Evolutionary conservation across 345 rosid species (phyloP).

Genomic region (Gossypioides kirkii): DNA sequence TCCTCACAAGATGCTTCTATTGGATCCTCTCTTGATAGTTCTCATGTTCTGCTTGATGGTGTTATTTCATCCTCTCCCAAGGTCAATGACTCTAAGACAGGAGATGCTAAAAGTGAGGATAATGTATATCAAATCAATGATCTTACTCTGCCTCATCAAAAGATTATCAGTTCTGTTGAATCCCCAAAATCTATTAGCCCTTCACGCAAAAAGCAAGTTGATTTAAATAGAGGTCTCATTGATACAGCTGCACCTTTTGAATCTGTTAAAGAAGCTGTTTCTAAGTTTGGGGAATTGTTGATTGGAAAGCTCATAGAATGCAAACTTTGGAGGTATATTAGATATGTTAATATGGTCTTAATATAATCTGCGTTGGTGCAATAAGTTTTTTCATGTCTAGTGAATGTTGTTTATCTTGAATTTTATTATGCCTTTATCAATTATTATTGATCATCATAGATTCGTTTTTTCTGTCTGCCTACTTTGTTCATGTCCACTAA

Average conservation of each 20-base stretch:
- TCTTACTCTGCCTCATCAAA: not conserved
- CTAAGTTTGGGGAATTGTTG: conserved; percentile 4
- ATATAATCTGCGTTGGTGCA: not conserved
- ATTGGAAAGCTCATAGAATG: conserved; percentile 3
- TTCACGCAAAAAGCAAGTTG: not conserved
- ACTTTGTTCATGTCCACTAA: not conserved
- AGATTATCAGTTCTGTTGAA: not conserved
- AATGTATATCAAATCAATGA: not conserved
- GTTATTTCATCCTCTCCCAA: not conserved
- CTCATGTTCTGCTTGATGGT: not conserved
- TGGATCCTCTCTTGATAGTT: too few relatives aligned
- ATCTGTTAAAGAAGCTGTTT: conserved; percentile 4
- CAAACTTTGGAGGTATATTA: not conserved
- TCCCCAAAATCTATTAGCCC: not conserved
- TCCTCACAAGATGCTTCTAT: too few relatives aligned
- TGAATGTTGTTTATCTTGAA: not conserved
- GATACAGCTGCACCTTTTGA: conserved; percentile 1
- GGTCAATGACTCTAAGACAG: not conserved
- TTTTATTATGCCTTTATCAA: not conserved
- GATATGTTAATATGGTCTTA: not conserved
- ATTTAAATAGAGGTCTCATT: conserved; percentile 1
- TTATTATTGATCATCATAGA: not conserved
- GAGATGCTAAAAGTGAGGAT: not conserved
- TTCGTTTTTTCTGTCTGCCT: not conserved
- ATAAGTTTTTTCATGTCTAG: not conserved